Base-by-base conservation (phyloP, 2,329 filamentous ascomycete species). In the Phialophora chinensis region DNA sequence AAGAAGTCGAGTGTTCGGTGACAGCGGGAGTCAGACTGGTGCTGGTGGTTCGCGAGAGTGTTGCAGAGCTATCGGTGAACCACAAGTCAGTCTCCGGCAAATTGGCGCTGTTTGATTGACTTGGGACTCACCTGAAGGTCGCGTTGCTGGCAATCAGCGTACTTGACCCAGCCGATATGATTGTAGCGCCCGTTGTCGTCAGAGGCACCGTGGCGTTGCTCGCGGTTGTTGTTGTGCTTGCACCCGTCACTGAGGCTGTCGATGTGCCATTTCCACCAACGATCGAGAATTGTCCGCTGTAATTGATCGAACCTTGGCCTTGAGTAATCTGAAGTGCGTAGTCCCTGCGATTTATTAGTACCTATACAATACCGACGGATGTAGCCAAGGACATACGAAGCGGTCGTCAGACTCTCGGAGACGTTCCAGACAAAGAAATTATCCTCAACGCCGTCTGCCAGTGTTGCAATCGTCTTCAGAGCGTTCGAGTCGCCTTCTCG, bases 321-420 rank as follows among this genome's bases (percentile, higher is more conserved):
- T 88, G 86, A 14, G 72, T 74, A 77, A 89, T 87, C 75, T 87
- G 77, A 65, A 89, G 82, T 62, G 87, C 86, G 73, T 88, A 89
- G 77, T 86, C 79, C 44, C 75, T 66, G 49, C 20, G 4, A 42
- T 29, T n/a, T 29, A 3, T 55, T 11, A 55, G 29, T 23, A 55
- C 25, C 11, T 23, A 14, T 7, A 8, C 14, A 27, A 52, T 14
- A 23, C 10, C 5, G 10, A 4, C 10, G 10, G 12, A 52, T 27
- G 25, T 27, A 4, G 49, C 11, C 77, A 82, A 12, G 23, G 27
- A 76, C 80, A 67, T 79, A 83, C 81, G 76, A 66, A 23, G 69
- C 84, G 56, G 59, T 60, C 29, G 55, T 56, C 23, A 72, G 42
- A 35, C 52, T 52, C 20, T 60, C 38, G 14, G 65, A 58, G 56